Percentiles rank a stretch among this genome's conserved stretches.
Evolutionary conservation across 495 filamentous ascomycete species (phyloP).

Genomic region (Xylaria grammica): DNA sequence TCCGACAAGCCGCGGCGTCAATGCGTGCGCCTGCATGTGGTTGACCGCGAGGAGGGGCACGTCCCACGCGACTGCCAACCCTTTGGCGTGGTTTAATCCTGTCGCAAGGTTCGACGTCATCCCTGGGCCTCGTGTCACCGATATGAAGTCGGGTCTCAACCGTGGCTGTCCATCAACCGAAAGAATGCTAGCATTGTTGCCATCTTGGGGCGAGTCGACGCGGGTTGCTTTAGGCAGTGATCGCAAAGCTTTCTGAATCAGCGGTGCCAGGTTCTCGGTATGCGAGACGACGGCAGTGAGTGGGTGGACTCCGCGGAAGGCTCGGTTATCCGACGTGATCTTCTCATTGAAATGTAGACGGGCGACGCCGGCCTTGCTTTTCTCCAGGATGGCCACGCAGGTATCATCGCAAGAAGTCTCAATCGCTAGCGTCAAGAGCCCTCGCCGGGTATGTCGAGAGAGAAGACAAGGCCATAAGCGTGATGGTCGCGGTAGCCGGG

Average conservation of each 20-base stretch:
- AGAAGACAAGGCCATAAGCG: not conserved
- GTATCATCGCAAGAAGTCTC: slow-evolving; percentile 99
- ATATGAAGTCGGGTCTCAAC: slow-evolving; percentile 76
- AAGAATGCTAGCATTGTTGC: slow-evolving; percentile 21
- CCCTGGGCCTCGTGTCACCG: slow-evolving; percentile 87
- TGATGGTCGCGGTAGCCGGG: not conserved
- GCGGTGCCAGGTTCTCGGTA: slow-evolving; percentile 64
- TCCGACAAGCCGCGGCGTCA: slow-evolving; percentile 81
- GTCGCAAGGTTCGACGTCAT: slow-evolving; percentile 76
- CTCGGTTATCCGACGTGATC: slow-evolving; percentile 74
- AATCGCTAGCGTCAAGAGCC: slow-evolving; percentile 79
- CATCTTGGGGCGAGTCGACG: slow-evolving; percentile 19
- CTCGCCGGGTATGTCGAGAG: slow-evolving; percentile 4
- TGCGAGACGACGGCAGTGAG: slow-evolving; percentile 74
- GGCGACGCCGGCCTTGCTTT: slow-evolving; percentile 47
- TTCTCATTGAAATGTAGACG: slow-evolving; percentile 80
- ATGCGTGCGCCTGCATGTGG: slow-evolving; percentile 95
- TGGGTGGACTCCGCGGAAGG: slow-evolving; percentile 79
- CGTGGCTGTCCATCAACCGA: slow-evolving; percentile 35
- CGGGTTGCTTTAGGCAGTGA: slow-evolving; percentile 51
- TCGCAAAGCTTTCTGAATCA: slow-evolving; percentile 68
- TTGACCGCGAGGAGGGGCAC: slow-evolving; percentile 84
- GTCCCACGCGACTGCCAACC: slow-evolving; percentile 80
- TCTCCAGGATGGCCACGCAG: slow-evolving; percentile 83
- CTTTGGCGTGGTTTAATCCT: slow-evolving; percentile 87